Base-by-base conservation (phyloP, 192 early-diverging fungal genomes). In the Lobosporangium transversale region DNA sequence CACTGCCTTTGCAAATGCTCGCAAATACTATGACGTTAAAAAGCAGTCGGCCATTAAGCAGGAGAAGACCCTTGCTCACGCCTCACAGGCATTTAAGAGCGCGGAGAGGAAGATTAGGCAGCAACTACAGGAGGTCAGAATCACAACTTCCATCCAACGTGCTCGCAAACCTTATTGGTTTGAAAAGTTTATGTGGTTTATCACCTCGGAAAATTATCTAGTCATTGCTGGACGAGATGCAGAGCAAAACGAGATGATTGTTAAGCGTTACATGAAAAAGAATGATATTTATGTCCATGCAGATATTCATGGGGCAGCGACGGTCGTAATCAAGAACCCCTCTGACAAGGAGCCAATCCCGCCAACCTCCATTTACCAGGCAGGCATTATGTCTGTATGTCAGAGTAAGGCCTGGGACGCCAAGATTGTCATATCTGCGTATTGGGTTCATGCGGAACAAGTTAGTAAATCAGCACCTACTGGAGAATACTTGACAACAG, bases 111-210 rank as follows among this genome's bases (percentile, higher is more conserved):
- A 97, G 78, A 97, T 97, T 59, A 78, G 86, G 32, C 82, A 88
- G 36, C 94, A 95, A 44, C 69, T 98, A 24, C 89, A 92, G 58
- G 86, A 90, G 32, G 90, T 89, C 52, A 87, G 89, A 51, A 87
- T 88, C n/a, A 93, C 88, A 0, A 84, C 89, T 0, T 88, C 87
- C 6, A 95, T 96, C 55, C 89, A 86, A 43, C 90, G 94, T 67
- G 88, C 90, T 58, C 93, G 98, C 62, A 96, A 95, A 59, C 94
- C 94, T 17, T 92, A 89, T 37, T 99, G 97, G 97, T 99, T 99
- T 81, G 98, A 99, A 80, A 97, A 96, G 82, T 99, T 98, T 62
- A 62, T 94, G 30, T 98, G 97, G 97, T 98, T 96, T 61, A 81
- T 98, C 23, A 91, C 92, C 18, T 90, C 91, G 0, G 98, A 99